These are phyloP conservation scores for Leccinum subgranulosum DNA, from an alignment of 768 basidiomycete genomes.

Conservation along the genomic window DNA sequence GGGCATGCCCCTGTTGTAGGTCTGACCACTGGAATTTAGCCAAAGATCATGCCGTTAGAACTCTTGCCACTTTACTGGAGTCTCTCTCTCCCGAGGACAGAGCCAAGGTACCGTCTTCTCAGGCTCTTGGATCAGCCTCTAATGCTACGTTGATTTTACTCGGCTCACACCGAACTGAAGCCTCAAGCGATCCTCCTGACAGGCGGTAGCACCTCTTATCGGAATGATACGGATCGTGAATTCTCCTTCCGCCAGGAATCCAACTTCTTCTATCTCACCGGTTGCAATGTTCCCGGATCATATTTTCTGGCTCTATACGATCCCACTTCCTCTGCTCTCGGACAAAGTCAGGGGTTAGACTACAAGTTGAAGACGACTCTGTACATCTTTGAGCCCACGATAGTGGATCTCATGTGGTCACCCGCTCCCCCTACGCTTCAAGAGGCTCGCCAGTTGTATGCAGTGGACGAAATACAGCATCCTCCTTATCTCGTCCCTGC, in stretches of 20 bases:
- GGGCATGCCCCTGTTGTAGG: background rate
- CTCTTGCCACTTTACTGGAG: conserved; percentile 48
- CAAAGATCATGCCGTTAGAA: conserved; percentile 49
- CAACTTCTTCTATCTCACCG: conserved; percentile 87
- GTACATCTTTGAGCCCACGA: conserved; percentile 75
- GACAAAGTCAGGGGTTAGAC: conserved; percentile 36
- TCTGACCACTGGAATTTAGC: conserved; percentile 33
- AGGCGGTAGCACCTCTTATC: conserved; percentile 58
- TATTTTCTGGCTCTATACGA: conserved; percentile 61
- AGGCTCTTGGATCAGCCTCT: background rate
- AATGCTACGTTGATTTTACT: background rate
- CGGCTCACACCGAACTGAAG: conserved; percentile 32
- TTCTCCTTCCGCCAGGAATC: conserved; percentile 71
- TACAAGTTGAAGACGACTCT: conserved; percentile 50
- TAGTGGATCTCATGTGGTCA: conserved; percentile 84
- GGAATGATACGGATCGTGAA: conserved; percentile 87
- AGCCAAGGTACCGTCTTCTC: conserved; percentile 44
- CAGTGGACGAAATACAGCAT: conserved; percentile 60
- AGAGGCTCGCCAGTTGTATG: conserved; percentile 51
- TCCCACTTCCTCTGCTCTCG: conserved; percentile 23
- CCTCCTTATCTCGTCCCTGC: conserved; percentile 42
- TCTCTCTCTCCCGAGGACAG: conserved; percentile 48
- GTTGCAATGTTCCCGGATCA: conserved; percentile 71
- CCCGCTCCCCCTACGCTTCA: conserved; percentile 73
- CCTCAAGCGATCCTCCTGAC: conserved; percentile 68